Evolutionary conservation across 148 eudicot genomes (phyloP).

Genomic region (Camellia granthamiana): DNA sequence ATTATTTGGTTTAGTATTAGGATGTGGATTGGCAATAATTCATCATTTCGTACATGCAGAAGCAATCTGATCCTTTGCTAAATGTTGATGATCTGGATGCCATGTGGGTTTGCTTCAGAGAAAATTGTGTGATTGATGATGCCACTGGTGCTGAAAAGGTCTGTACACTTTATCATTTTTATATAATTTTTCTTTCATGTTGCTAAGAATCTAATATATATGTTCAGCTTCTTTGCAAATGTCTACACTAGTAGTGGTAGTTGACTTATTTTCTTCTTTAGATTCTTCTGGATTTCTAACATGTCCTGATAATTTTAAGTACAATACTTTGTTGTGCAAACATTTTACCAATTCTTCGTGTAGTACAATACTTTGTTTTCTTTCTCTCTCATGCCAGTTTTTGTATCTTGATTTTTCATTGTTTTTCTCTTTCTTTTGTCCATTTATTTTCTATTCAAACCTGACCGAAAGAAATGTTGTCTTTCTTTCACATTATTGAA

Average conservation of each 20-base stretch:
- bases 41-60: slow-evolving; percentile 45
- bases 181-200: not conserved
- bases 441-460: too few species aligned
- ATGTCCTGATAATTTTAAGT: not conserved
- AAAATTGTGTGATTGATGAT: slow-evolving; percentile 98
- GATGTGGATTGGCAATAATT: not conserved
- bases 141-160: slow-evolving; percentile 99
- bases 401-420: too few species aligned
- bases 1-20: not conserved
- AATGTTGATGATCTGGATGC: slow-evolving; percentile 99
- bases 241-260: not conserved
- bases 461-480: too few species aligned
- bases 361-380: too few species aligned
- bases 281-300: too few species aligned
- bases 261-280: too few species aligned
- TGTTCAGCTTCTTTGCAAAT: not conserved
- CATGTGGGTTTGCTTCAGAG: slow-evolving; percentile 99
- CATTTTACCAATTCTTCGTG: not conserved
- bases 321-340: not conserved
- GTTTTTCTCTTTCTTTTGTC: too few species aligned
- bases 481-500: too few species aligned
- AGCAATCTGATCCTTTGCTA: slow-evolving; percentile 95
- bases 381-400: too few species aligned
- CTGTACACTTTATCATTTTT: not conserved
- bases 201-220: not conserved